Conservation (phyloP, 164 flowering plant genomes). For the Euptelea pleiosperma region DNA sequence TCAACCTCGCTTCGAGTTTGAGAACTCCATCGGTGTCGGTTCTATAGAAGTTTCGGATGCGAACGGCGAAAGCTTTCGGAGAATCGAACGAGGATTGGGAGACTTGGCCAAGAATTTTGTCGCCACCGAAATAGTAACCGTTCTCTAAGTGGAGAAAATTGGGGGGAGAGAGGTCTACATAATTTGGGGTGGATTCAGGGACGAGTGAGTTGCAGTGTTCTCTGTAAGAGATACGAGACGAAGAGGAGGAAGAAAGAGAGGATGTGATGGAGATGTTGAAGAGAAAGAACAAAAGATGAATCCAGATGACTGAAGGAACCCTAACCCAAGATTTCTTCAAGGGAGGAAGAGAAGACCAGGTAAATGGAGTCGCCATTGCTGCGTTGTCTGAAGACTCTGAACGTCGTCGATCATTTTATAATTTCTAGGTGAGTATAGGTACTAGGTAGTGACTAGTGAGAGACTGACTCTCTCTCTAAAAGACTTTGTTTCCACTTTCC, state of each 20-base stretch:
- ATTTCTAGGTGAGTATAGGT: no score
- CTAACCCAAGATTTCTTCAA: constrained; percentile 16
- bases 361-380: constrained; percentile 4
- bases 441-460: no score
- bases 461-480: no score
- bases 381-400: neutral
- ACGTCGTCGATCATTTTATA: no score
- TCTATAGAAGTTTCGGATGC: neutral
- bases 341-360: neutral
- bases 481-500: no score
- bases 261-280: constrained; percentile 3
- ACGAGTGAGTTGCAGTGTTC: constrained; percentile 24
- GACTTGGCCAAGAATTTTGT: constrained; percentile 10
- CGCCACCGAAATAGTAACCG: constrained; percentile 21
- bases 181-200: constrained; percentile 5
- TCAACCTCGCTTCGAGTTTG: constrained; percentile 17
- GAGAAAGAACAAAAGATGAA: constrained; percentile 9
- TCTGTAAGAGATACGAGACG: constrained; percentile 12
- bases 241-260: neutral
- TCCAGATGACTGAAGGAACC: constrained; percentile 6
- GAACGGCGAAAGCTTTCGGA: constrained; percentile 12
- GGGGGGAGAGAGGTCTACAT: no score
- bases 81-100: constrained; percentile 2
- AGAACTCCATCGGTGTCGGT: constrained; percentile 21
- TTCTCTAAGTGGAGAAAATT: constrained; percentile 1